A percentile compares a stretch with the other conserved stretches of the same genome.
Conservation (phyloP, 192 early-diverging fungal genomes). For the Coemansia brasiliensis region DNA sequence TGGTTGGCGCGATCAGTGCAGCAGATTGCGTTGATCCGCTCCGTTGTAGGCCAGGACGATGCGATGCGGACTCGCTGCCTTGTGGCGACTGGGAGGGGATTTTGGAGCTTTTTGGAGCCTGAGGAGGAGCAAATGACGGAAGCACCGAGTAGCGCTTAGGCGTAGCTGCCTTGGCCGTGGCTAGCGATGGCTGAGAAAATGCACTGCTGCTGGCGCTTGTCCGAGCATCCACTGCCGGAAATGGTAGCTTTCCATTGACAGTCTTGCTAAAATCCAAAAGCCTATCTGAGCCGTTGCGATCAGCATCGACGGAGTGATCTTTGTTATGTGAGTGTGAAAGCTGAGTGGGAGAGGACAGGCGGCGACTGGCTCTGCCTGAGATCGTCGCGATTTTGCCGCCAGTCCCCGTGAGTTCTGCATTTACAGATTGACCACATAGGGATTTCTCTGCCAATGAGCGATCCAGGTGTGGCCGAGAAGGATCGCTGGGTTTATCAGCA, state of each 20-base stretch:
- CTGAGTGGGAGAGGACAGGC: slow-evolving; percentile 7
- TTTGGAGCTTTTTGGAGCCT: background rate
- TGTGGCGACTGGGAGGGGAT: background rate
- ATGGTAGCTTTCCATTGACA: background rate
- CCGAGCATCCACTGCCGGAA: background rate
- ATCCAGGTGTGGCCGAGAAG: background rate
- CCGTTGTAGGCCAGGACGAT: slow-evolving; percentile 11
- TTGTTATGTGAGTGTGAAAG: slow-evolving; percentile 3
- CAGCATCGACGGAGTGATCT: background rate
- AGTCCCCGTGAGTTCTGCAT: background rate
- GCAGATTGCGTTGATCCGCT: slow-evolving; percentile 24
- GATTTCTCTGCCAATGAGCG: background rate
- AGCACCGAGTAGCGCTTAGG: slow-evolving; percentile 35
- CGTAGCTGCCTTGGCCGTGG: slow-evolving; percentile 29
- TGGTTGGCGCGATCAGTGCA: background rate
- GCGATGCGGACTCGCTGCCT: background rate
- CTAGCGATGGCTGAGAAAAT: slow-evolving; percentile 27
- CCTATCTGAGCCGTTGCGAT: slow-evolving; percentile 5
- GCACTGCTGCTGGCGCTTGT: slow-evolving; percentile 12
- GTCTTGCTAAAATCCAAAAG: background rate
- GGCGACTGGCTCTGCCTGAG: background rate
- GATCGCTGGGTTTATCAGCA: background rate
- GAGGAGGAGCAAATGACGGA: slow-evolving; percentile 16
- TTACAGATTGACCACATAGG: background rate
- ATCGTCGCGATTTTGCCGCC: slow-evolving; percentile 1